phyloP scores from a whole-genome alignment of 1,284 basidiomycete species.

The Schizopora paradoxa region DNA sequence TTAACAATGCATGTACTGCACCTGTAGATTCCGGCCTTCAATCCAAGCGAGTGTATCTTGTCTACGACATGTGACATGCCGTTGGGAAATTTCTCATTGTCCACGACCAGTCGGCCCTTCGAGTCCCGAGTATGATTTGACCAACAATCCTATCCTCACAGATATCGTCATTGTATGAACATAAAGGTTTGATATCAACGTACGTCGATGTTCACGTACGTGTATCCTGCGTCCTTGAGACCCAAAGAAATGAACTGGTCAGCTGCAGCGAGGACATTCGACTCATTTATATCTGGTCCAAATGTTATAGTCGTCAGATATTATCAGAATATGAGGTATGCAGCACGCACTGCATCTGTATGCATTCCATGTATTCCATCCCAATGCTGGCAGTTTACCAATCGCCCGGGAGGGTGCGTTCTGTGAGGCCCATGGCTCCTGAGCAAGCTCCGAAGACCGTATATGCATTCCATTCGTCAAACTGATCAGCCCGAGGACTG shows the following conservation, averaged over 20 bases:
- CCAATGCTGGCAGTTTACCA: background rate
- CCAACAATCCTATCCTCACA: slow-evolving; percentile 46
- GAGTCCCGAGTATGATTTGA: slow-evolving; percentile 36
- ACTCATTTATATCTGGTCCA: slow-evolving; percentile 37
- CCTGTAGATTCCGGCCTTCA: slow-evolving; percentile 53
- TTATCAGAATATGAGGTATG: too few species aligned
- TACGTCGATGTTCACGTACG: slow-evolving; percentile 53
- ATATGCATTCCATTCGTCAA: too few species aligned
- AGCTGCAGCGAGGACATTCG: slow-evolving; percentile 43
- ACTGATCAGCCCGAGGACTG: too few species aligned
- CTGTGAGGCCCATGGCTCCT: too few species aligned
- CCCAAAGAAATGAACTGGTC: slow-evolving; percentile 43
- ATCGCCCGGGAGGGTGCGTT: background rate
- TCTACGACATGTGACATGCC: slow-evolving; percentile 42
- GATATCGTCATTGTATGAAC: background rate
- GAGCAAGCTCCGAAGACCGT: background rate
- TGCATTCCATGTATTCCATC: slow-evolving; percentile 1
- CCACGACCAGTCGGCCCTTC: slow-evolving; percentile 42
- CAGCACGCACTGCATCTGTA: background rate
- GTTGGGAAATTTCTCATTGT: slow-evolving; percentile 47
- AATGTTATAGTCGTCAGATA: too few species aligned
- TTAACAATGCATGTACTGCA: slow-evolving; percentile 29
- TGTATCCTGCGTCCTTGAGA: slow-evolving; percentile 44
- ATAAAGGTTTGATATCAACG: slow-evolving; percentile 10
- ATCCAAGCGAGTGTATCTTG: slow-evolving; percentile 42